Conservation (phyloP, 768 basidiomycete genomes). For the Leccinum boreale region DNA sequence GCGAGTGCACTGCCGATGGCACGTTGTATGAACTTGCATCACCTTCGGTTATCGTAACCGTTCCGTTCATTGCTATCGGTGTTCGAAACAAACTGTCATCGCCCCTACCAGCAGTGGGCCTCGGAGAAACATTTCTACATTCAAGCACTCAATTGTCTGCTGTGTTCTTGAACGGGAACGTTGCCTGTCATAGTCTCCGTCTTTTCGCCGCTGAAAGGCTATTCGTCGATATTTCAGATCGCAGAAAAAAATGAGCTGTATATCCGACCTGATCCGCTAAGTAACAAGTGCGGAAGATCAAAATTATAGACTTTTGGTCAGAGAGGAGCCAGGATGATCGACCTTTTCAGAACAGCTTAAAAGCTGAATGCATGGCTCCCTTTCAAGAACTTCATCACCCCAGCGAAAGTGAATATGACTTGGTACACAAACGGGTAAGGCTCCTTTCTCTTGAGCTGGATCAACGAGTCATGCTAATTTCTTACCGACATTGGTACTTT, state of each 20-base stretch:
- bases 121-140: not conserved
- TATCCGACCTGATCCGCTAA: conserved; percentile 9
- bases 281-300: not conserved
- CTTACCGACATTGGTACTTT: not conserved
- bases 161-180: not conserved
- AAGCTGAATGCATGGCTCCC: not conserved
- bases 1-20: not conserved
- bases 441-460: not conserved
- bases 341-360: conserved; percentile 3
- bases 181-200: not conserved
- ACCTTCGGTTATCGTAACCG: not conserved
- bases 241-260: conserved; percentile 18
- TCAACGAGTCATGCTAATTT: not conserved
- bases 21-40: not conserved
- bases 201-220: not conserved
- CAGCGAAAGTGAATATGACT: conserved; percentile 7
- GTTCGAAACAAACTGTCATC: conserved; percentile 1
- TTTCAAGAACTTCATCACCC: not conserved
- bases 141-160: not conserved
- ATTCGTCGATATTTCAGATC: not conserved
- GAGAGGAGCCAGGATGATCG: not conserved
- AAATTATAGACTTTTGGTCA: conserved; percentile 10
- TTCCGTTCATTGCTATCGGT: not conserved
- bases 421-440: conserved; percentile 10
- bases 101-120: conserved; percentile 1